Evolutionary conservation across 352 stramenopile species (phyloP).

Genomic region (Achlya hypogyna): DNA sequence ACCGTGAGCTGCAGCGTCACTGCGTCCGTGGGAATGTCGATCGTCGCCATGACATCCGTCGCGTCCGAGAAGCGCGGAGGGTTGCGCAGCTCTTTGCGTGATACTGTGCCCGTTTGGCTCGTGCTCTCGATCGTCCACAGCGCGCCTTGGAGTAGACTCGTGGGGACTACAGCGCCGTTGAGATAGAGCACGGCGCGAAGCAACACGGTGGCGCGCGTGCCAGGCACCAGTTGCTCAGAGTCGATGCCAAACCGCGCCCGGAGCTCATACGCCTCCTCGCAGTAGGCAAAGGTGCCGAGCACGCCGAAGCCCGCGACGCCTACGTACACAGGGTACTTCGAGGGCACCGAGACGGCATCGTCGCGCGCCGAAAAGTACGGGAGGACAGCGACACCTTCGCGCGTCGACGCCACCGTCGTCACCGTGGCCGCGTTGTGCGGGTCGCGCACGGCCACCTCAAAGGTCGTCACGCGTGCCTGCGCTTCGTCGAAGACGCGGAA

Average conservation of each 20-base stretch:
- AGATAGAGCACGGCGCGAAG: not conserved
- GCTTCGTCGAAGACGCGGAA: constrained; percentile 45
- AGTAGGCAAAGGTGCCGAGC: constrained; percentile 35
- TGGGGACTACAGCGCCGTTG: not conserved
- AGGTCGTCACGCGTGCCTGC: constrained; percentile 33
- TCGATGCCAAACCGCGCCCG: constrained; percentile 41
- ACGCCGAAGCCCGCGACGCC: constrained; percentile 33
- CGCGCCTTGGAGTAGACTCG: constrained; percentile 21
- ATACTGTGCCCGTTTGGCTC: constrained; percentile 21
- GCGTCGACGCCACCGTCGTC: constrained; percentile 25
- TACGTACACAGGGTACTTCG: constrained; percentile 34
- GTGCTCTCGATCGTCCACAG: constrained; percentile 26
- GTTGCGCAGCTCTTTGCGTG: constrained; percentile 24
- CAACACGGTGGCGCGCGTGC: constrained; percentile 5
- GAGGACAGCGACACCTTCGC: constrained; percentile 30
- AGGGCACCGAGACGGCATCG: constrained; percentile 20
- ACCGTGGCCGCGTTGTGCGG: constrained; percentile 15
- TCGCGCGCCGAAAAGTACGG: constrained; percentile 31
- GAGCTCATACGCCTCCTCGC: constrained; percentile 28
- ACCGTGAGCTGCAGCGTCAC: constrained; percentile 16
- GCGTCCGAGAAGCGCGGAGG: constrained; percentile 23
- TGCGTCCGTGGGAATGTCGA: constrained; percentile 19
- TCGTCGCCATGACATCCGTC: not conserved
- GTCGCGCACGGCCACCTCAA: constrained; percentile 29
- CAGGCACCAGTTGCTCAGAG: constrained; percentile 40